Evolutionary conservation across 345 rosid genomes (phyloP).

Genomic region (Salix purpurea): DNA sequence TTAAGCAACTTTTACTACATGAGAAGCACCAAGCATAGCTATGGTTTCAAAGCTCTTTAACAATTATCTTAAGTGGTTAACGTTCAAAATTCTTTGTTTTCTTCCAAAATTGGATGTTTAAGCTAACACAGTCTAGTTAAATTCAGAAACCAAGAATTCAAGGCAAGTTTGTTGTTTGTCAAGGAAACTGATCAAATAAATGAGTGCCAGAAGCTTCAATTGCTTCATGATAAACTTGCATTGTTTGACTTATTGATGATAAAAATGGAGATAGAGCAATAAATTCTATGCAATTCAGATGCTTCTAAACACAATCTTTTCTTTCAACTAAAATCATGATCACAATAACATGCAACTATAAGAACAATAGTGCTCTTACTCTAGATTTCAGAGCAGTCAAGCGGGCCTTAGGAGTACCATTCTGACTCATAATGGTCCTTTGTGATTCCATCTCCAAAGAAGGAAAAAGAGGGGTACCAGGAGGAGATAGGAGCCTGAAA

Average conservation of each 20-base stretch:
- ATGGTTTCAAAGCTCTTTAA: not conserved
- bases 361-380: constrained; percentile 42
- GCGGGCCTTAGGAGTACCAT: constrained; percentile 59
- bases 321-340: not conserved
- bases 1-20: not conserved
- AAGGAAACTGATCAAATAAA: not conserved
- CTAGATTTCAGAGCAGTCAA: constrained; percentile 63
- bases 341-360: not conserved
- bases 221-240: not conserved
- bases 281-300: not conserved
- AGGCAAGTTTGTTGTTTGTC: constrained; percentile 5
- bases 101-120: not conserved
- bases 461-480: constrained; percentile 96
- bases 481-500: constrained; percentile 91
- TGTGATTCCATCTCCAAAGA: constrained; percentile 93
- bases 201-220: not conserved
- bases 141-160: not conserved
- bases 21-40: not conserved
- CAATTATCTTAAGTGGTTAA: not conserved
- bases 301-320: not conserved
- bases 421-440: constrained; percentile 64
- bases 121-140: not conserved
- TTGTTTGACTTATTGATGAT: not conserved
- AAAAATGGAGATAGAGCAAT: not conserved
- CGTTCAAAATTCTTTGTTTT: not conserved